Conservation (phyloP, 2,329 filamentous ascomycete species). For the Tolypocladium paradoxum region DNA sequence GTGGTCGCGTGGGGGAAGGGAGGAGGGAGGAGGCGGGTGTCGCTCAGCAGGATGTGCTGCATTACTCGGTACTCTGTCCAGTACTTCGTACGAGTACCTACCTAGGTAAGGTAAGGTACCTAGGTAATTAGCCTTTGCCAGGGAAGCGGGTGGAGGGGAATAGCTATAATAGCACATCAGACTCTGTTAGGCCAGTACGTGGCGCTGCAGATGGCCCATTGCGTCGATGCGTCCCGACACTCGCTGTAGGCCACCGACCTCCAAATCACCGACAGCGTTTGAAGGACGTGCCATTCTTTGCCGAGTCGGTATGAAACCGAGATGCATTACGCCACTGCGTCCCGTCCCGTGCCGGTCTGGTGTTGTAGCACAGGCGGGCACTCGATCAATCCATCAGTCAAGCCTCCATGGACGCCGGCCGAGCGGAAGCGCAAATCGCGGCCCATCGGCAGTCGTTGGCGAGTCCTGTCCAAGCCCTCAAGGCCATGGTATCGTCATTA, state of each 20-base stretch:
- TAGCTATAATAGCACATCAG: too few relatives aligned
- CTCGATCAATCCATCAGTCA: too few relatives aligned
- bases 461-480: neutral
- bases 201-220: neutral
- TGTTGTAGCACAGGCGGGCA: neutral
- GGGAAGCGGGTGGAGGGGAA: too few relatives aligned
- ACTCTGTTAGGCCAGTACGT: neutral
- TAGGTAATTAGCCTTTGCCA: too few relatives aligned
- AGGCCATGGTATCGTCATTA: neutral
- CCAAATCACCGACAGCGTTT: neutral
- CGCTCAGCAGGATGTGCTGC: too few relatives aligned
- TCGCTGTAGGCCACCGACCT: too few relatives aligned
- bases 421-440: too few relatives aligned
- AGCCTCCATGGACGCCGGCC: too few relatives aligned
- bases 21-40: neutral
- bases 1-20: neutral
- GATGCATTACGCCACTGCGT: neutral
- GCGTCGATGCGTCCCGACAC: too few relatives aligned
- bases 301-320: neutral
- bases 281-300: neutral
- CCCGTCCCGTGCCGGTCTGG: neutral
- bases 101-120: too few relatives aligned
- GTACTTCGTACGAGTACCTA: too few relatives aligned
- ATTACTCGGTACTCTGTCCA: too few relatives aligned
- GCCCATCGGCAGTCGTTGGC: neutral